Evolutionary conservation across 2,329 filamentous ascomycete species (phyloP).

Genomic region (Geosmithia morbida): DNA sequence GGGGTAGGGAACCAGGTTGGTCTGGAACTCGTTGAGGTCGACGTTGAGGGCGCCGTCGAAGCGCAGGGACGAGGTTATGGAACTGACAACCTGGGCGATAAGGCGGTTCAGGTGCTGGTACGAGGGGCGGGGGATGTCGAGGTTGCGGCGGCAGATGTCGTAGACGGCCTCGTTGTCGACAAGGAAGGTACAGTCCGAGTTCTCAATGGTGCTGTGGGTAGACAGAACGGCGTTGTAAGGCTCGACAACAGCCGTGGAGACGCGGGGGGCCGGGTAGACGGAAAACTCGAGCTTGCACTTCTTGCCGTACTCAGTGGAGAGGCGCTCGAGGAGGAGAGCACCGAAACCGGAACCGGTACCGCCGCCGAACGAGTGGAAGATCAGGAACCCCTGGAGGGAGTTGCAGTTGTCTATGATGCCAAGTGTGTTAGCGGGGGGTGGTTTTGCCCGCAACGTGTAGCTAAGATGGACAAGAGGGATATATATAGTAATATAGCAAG

Average conservation of each 20-base stretch:
- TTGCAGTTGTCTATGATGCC: constrained; percentile 48
- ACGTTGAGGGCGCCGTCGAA: constrained; percentile 62
- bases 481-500: background rate
- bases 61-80: constrained; percentile 57
- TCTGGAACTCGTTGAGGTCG: constrained; percentile 67
- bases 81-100: constrained; percentile 62
- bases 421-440: background rate
- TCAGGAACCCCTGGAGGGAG: constrained; percentile 57
- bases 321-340: constrained; percentile 56
- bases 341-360: constrained; percentile 62
- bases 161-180: constrained; percentile 65
- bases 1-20: constrained; percentile 59
- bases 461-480: background rate
- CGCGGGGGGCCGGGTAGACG: constrained; percentile 56
- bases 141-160: constrained; percentile 59
- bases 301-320: constrained; percentile 61
- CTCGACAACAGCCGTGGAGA: constrained; percentile 58
- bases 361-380: constrained; percentile 64
- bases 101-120: constrained; percentile 61
- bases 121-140: constrained; percentile 54
- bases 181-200: constrained; percentile 67
- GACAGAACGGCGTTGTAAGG: constrained; percentile 62
- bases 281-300: constrained; percentile 66
- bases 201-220: constrained; percentile 63
- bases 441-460: background rate